Conservation (phyloP, 805 yeast species). For the Metschnikowia aberdeeniae region DNA sequence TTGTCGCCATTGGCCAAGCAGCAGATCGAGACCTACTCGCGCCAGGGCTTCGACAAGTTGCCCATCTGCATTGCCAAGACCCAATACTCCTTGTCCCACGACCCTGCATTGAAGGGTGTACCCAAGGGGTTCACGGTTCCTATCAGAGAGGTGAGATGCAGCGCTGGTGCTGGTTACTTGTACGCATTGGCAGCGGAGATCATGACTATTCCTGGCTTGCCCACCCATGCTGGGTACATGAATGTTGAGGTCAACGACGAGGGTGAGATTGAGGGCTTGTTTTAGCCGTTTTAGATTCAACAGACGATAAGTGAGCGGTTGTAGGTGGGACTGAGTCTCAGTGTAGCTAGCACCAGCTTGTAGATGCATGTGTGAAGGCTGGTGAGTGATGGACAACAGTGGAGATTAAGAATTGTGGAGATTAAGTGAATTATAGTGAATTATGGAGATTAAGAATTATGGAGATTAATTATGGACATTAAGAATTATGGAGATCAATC, state of each 20-base stretch:
- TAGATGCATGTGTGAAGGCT: no score
- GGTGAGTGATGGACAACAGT: no score
- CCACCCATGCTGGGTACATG: conserved; percentile 96
- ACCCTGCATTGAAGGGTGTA: conserved; percentile 88
- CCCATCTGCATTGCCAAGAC: conserved; percentile 98
- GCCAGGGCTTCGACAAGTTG: conserved; percentile 84
- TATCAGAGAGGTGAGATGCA: conserved; percentile 87
- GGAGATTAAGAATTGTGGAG: no score
- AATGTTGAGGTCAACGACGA: conserved; percentile 87
- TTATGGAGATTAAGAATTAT: no score
- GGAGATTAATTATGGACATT: no score
- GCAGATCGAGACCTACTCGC: conserved; percentile 76
- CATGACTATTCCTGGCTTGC: conserved; percentile 95
- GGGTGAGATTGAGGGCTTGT: conserved; percentile 92
- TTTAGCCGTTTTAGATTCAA: conserved; percentile 34
- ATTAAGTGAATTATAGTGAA: no score
- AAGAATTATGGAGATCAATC: no score
- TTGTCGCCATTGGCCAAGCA: conserved; percentile 74
- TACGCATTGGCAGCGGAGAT: conserved; percentile 96
- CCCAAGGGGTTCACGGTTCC: conserved; percentile 94
- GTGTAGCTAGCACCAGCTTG: no score
- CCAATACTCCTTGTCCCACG: conserved; percentile 93
- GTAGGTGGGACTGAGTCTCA: no score
- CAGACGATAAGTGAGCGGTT: background rate
- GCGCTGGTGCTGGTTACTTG: conserved; percentile 95